phyloP scores from a whole-genome alignment of 2,329 filamentous ascomycete species.

The Dactylonectria macrodidyma region DNA sequence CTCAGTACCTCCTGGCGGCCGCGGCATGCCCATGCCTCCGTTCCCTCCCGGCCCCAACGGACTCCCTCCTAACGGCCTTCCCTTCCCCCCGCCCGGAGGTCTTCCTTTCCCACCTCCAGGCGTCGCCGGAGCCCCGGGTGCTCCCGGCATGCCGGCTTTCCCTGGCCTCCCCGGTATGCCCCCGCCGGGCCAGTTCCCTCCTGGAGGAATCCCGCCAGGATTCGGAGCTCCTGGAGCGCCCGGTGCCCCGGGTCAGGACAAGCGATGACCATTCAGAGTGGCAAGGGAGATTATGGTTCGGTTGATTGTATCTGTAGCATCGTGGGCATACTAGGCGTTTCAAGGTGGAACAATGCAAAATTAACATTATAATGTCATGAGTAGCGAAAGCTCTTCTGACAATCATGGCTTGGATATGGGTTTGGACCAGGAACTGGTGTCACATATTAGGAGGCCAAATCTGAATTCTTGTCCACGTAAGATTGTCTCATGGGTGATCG shows the following conservation, averaged over 20 bases:
- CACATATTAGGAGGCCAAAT: neutral
- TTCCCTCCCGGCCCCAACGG: constrained; percentile 62
- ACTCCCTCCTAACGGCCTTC: constrained; percentile 59
- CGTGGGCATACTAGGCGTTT: constrained; percentile 53
- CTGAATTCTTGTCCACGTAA: constrained; percentile 1
- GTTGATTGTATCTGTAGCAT: constrained; percentile 44
- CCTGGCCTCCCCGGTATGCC: constrained; percentile 56
- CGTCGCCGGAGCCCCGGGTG: constrained; percentile 46
- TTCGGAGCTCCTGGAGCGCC: constrained; percentile 54
- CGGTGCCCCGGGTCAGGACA: constrained; percentile 57
- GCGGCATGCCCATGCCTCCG: constrained; percentile 64
- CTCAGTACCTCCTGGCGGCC: constrained; percentile 64
- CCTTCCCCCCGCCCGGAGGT: constrained; percentile 48
- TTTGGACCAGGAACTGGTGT: constrained; percentile 18
- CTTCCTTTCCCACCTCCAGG: constrained; percentile 58
- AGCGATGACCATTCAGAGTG: constrained; percentile 49
- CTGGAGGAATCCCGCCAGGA: constrained; percentile 52
- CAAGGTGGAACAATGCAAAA: constrained; percentile 33
- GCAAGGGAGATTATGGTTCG: constrained; percentile 26
- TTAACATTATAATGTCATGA: constrained; percentile 17
- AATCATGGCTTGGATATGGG: constrained; percentile 19
- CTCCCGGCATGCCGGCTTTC: constrained; percentile 48
- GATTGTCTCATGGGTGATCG: constrained; percentile 10
- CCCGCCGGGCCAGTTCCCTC: constrained; percentile 61
- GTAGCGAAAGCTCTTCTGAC: constrained; percentile 2